Conservation (phyloP, 441 rosid species). For the Aquilaria agallochum region DNA sequence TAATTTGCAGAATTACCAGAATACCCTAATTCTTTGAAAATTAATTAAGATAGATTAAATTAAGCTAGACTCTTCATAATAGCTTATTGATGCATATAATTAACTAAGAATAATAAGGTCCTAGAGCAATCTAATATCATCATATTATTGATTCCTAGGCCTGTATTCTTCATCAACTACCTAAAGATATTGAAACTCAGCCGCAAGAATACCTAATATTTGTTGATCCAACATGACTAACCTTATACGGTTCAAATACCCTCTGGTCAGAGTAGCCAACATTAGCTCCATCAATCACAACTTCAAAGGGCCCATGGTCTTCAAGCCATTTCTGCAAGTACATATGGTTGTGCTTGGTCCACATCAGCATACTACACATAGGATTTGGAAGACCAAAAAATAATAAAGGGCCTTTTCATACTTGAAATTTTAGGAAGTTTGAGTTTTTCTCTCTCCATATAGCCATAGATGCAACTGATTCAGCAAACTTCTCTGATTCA, state of each 20-base stretch:
- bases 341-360: conserved; percentile 1
- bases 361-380: conserved; percentile 7
- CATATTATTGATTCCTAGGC: too few relatives aligned
- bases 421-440: conserved; percentile 67
- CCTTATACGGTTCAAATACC: conserved; percentile 20
- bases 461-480: conserved; percentile 63
- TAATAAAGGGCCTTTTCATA: conserved; percentile 18
- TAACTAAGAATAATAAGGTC: too few relatives aligned
- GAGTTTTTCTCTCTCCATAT: conserved; percentile 47
- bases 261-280: conserved; percentile 47
- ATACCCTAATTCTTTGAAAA: too few relatives aligned
- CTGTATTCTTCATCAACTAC: too few relatives aligned
- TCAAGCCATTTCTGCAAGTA: conserved; percentile 67
- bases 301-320: conserved; percentile 68
- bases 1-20: too few relatives aligned
- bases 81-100: too few relatives aligned
- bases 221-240: too few relatives aligned
- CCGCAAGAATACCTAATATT: too few relatives aligned
- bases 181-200: too few relatives aligned
- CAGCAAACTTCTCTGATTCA: conserved; percentile 50
- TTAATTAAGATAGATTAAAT: too few relatives aligned
- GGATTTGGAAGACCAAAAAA: conserved; percentile 7
- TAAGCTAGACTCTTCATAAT: too few relatives aligned
- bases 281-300: conserved; percentile 67
- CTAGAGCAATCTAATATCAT: too few relatives aligned